Evolutionary conservation across 1,139 yeast species (phyloP).

Genomic region (Geotrichum macrosporum): DNA sequence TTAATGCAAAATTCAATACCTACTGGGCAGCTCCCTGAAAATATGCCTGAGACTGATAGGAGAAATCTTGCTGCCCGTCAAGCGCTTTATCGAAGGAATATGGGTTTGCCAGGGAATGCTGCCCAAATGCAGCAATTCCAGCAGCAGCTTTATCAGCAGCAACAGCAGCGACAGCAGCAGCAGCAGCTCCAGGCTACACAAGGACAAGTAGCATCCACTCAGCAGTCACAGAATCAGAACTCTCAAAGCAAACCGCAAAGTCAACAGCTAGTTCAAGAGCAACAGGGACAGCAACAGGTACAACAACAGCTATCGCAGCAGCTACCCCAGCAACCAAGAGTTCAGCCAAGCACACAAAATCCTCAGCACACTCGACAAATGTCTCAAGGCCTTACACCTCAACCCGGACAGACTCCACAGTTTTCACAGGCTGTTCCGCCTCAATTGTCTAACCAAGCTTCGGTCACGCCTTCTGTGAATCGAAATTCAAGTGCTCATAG

Average conservation of each 20-base stretch:
- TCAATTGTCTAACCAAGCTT: conserved; percentile 23
- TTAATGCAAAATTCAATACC: conserved; percentile 16
- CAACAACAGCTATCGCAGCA: conserved; percentile 30
- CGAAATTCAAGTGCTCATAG: conserved; percentile 25
- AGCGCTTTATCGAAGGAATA: conserved; percentile 13
- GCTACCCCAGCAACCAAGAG: conserved; percentile 30
- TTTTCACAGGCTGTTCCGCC: conserved; percentile 10
- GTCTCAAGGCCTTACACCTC: no score
- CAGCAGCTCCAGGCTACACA: conserved; percentile 22
- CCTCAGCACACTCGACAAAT: conserved; percentile 27
- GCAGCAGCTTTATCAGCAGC: conserved; percentile 24
- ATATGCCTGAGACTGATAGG: conserved; percentile 32
- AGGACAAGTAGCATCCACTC: conserved; percentile 24
- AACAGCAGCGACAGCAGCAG: conserved; percentile 21
- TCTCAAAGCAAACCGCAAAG: conserved; percentile 20
- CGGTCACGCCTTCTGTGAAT: conserved; percentile 31
- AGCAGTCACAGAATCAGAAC: conserved; percentile 26
- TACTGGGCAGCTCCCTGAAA: conserved; percentile 25
- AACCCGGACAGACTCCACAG: conserved; percentile 16
- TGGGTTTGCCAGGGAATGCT: conserved; percentile 4
- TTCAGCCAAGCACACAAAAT: conserved; percentile 32
- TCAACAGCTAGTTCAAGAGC: conserved; percentile 21
- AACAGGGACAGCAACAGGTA: conserved; percentile 25
- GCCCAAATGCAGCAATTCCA: conserved; percentile 28
- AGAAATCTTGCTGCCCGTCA: conserved; percentile 24